Conservation (phyloP, 140 eudicot species). For the Ambrosia hybrid region DNA sequence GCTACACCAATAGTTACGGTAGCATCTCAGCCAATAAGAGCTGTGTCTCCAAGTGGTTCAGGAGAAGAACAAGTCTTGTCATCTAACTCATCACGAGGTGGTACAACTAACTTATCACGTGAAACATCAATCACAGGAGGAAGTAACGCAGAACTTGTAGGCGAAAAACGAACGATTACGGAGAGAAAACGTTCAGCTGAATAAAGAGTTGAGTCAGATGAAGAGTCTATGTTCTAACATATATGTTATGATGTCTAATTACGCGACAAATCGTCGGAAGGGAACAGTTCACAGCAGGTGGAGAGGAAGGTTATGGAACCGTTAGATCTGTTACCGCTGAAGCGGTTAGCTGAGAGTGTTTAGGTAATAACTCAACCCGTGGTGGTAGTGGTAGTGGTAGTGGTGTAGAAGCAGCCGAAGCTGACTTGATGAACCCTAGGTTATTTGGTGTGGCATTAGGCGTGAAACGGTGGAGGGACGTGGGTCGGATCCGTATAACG, state of each 20-base stretch:
- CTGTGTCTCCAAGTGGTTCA: constrained; percentile 60
- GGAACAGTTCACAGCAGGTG: constrained; percentile 37
- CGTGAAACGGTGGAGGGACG: constrained; percentile 57
- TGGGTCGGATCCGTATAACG: constrained; percentile 39
- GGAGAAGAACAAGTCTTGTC: constrained; percentile 84
- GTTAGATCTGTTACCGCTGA: constrained; percentile 68
- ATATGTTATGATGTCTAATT: constrained; percentile 57
- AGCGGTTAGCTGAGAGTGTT: constrained; percentile 37
- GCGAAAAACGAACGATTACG: constrained; percentile 71
- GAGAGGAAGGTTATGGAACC: constrained; percentile 36
- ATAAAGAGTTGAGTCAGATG: constrained; percentile 63
- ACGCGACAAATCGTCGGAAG: constrained; percentile 42
- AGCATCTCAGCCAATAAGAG: constrained; percentile 26
- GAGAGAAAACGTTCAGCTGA: constrained; percentile 61
- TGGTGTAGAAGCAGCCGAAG: constrained; percentile 8
- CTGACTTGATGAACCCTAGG: constrained; percentile 41
- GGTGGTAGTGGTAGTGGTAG: neutral
- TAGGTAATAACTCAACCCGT: constrained; percentile 9
- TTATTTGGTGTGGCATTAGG: constrained; percentile 77
- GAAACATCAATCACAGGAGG: constrained; percentile 36
- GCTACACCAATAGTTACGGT: constrained; percentile 26
- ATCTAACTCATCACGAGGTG: constrained; percentile 58
- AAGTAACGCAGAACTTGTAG: constrained; percentile 49
- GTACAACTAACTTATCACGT: constrained; percentile 25
- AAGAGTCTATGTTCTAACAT: constrained; percentile 65